These are phyloP conservation scores for Lachnum nothofagi DNA, from an alignment of 2,329 filamentous ascomycete species.

Conservation along the genomic window DNA sequence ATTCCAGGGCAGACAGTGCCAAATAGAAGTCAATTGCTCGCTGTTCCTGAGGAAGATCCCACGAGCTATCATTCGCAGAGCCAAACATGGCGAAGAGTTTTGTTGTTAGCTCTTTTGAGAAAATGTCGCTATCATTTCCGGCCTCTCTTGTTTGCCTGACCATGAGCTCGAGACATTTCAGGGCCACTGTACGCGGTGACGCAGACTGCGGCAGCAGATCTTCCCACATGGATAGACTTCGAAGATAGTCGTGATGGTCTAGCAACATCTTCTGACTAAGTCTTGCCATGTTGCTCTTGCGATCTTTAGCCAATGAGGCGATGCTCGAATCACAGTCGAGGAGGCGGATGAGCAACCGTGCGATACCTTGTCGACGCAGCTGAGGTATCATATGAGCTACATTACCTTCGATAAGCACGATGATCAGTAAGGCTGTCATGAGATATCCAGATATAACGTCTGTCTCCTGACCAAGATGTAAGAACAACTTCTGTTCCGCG, in stretches of 20 bases:
- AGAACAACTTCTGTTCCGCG: slow-evolving; percentile 63
- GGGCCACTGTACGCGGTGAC: slow-evolving; percentile 57
- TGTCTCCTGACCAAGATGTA: slow-evolving; percentile 52
- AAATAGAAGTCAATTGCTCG: slow-evolving; percentile 36
- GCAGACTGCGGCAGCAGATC: slow-evolving; percentile 45
- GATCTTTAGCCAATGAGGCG: slow-evolving; percentile 55
- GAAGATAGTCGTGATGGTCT: slow-evolving; percentile 49
- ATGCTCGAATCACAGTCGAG: slow-evolving; percentile 53
- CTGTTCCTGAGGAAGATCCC: slow-evolving; percentile 21
- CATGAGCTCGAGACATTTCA: slow-evolving; percentile 59
- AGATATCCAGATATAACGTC: slow-evolving; percentile 60
- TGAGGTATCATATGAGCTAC: slow-evolving; percentile 56
- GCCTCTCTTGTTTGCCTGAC: slow-evolving; percentile 46
- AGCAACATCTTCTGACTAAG: slow-evolving; percentile 53
- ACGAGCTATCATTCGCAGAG: slow-evolving; percentile 22
- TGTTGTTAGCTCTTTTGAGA: slow-evolving; percentile 46
- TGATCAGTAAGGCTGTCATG: slow-evolving; percentile 57
- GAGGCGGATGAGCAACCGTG: slow-evolving; percentile 51
- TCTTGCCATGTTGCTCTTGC: slow-evolving; percentile 64
- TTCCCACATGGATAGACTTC: slow-evolving; percentile 56
- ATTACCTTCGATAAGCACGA: slow-evolving; percentile 56
- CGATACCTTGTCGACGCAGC: slow-evolving; percentile 50
- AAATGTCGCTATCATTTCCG: slow-evolving; percentile 45
- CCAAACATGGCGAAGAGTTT: slow-evolving; percentile 44
- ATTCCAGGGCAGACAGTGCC: slow-evolving; percentile 50